phyloP scores from a whole-genome alignment of 164 flowering plant genomes.

The Tetracentron sinense region DNA sequence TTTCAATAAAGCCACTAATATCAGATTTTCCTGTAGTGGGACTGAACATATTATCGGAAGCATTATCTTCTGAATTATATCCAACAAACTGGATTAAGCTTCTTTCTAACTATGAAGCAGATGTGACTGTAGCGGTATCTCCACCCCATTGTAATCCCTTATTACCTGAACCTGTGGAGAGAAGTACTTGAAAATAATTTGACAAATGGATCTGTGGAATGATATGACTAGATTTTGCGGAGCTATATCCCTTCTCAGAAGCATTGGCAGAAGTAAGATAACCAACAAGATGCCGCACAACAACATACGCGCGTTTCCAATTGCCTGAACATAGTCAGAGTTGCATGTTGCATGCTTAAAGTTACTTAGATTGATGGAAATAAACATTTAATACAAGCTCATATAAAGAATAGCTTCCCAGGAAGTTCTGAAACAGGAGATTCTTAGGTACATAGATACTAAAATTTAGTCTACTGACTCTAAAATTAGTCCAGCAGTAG shows the following conservation, averaged over 20 bases:
- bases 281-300: slow-evolving; percentile 62
- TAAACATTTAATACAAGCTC: background rate
- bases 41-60: slow-evolving; percentile 19
- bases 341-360: background rate
- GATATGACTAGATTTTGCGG: slow-evolving; percentile 17
- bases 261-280: slow-evolving; percentile 33
- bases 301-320: slow-evolving; percentile 71
- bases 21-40: slow-evolving; percentile 45
- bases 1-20: slow-evolving; percentile 36
- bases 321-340: slow-evolving; percentile 47
- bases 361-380: background rate
- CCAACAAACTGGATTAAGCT: slow-evolving; percentile 26
- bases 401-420: background rate
- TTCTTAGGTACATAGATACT: background rate
- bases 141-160: slow-evolving; percentile 53
- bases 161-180: slow-evolving; percentile 24
- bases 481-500: background rate
- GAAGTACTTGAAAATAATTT: slow-evolving; percentile 54
- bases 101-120: slow-evolving; percentile 28
- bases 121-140: slow-evolving; percentile 13
- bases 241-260: slow-evolving; percentile 19
- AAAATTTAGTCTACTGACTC: background rate
- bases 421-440: background rate
- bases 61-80: slow-evolving; percentile 23
- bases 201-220: slow-evolving; percentile 59